Evolutionary conservation across 805 yeast genomes (phyloP).

Genomic region (Debaryomyces hansenii): DNA sequence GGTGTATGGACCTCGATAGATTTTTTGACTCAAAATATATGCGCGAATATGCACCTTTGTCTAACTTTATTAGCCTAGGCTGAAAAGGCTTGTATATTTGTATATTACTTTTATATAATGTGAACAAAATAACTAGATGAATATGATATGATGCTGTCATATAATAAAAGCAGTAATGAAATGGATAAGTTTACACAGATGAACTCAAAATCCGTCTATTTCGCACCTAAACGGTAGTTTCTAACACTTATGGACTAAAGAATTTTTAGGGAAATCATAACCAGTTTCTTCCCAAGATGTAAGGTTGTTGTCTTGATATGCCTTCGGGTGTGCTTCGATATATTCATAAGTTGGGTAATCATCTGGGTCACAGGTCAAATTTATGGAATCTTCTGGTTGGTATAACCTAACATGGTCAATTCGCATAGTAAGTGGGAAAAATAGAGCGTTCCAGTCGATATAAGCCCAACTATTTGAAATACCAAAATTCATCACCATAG

Average conservation of each 20-base stretch:
- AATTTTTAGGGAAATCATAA: conserved; percentile 46
- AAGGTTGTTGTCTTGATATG: conserved; percentile 66
- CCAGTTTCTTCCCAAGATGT: conserved; percentile 82
- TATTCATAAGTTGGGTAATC: conserved; percentile 86
- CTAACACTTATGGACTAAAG: conserved; percentile 47
- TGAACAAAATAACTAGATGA: conserved; percentile 9
- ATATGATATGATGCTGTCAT: conserved; percentile 33
- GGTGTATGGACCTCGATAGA: too few species aligned
- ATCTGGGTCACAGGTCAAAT: conserved; percentile 80
- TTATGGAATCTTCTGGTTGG: conserved; percentile 67
- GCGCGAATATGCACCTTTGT: too few species aligned
- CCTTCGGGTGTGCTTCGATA: conserved; percentile 66
- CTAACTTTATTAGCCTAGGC: too few species aligned
- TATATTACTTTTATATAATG: conserved; percentile 3
- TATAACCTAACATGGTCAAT: conserved; percentile 80
- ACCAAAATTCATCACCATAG: conserved; percentile 81
- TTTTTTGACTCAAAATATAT: too few species aligned
- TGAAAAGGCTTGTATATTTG: conserved; percentile 25
- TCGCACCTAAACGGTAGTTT: conserved; percentile 38
- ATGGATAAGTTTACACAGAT: too few species aligned
- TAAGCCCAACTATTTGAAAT: conserved; percentile 87
- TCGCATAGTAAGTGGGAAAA: conserved; percentile 72
- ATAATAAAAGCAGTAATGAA: conserved; percentile 33
- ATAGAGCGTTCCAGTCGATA: conserved; percentile 79
- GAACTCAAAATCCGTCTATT: conserved; percentile 28